phyloP scores from a whole-genome alignment of 345 rosid genomes.

The Aquilaria sinensis region DNA sequence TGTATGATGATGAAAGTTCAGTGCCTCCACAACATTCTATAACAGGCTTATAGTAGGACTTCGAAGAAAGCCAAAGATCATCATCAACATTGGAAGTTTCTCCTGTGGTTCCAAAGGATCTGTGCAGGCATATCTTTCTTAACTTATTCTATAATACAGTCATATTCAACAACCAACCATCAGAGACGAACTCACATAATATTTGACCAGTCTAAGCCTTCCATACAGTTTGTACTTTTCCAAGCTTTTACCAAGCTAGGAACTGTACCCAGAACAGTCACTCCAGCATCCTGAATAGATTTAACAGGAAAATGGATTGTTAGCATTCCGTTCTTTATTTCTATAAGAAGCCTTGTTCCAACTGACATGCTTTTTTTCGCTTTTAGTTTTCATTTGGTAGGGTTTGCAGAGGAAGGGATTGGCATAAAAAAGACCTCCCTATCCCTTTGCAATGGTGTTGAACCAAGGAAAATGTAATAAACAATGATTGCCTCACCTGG shows the following conservation, averaged over 20 bases:
- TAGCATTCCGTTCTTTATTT: neutral
- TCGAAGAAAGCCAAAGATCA: slow-evolving; percentile 94
- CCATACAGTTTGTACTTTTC: slow-evolving; percentile 66
- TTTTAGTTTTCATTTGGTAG: neutral
- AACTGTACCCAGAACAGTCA: slow-evolving; percentile 79
- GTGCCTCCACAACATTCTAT: slow-evolving; percentile 91
- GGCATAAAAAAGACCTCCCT: neutral
- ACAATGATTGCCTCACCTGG: slow-evolving; percentile 36
- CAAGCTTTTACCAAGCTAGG: slow-evolving; percentile 87
- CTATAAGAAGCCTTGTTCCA: too few species aligned
- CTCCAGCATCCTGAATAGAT: slow-evolving; percentile 71
- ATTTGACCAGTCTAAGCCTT: slow-evolving; percentile 72
- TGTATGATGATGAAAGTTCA: slow-evolving; percentile 72
- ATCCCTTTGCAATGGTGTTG: neutral
- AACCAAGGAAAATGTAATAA: neutral
- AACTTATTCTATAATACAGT: slow-evolving; percentile 6
- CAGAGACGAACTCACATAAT: slow-evolving; percentile 39
- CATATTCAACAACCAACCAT: neutral
- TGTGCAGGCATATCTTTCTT: slow-evolving; percentile 15
- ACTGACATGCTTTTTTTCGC: neutral
- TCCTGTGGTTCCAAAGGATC: slow-evolving; percentile 61
- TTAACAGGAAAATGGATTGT: neutral
- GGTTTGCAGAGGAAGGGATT: neutral
- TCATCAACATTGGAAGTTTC: slow-evolving; percentile 88
- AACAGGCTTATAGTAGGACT: slow-evolving; percentile 62